A percentile compares a stretch with the other conserved stretches of the same genome.
These are phyloP conservation scores for Leptographium wingfieldii DNA, from an alignment of 2,329 filamentous ascomycete genomes.

Conservation along the genomic window DNA sequence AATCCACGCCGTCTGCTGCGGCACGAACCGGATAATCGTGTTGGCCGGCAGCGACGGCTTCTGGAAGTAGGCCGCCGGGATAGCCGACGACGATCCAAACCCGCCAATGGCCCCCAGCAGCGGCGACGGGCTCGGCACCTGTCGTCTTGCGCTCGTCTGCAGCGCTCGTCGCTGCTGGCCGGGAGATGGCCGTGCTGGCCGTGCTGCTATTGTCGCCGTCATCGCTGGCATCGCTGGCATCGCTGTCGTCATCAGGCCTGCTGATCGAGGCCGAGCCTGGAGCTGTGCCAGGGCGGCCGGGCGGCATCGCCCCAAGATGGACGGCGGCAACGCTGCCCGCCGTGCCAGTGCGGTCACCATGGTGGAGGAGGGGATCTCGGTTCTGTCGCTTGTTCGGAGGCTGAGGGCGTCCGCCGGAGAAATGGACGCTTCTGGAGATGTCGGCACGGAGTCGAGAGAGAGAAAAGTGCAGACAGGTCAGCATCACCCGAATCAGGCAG, in stretches of 20 bases:
- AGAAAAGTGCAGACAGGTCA: not conserved
- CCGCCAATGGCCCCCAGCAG: constrained; percentile 19
- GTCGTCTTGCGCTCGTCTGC: constrained; percentile 14
- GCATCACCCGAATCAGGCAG: not conserved
- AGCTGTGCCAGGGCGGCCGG: constrained; percentile 2
- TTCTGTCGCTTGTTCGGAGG: not conserved
- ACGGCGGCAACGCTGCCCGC: constrained; percentile 6
- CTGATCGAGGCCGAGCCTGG: not conserved
- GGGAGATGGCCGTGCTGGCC: not conserved
- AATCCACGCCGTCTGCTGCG: constrained; percentile 99
- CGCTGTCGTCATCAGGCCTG: not conserved
- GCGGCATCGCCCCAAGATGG: constrained; percentile 11
- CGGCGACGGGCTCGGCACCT: constrained; percentile 11
- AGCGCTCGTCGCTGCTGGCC: constrained; percentile 9
- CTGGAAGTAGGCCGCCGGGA: constrained; percentile 69
- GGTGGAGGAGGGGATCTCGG: not conserved
- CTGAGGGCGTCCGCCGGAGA: not conserved
- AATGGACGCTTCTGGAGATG: no score
- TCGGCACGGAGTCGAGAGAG: not conserved
- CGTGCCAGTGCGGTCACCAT: not conserved
- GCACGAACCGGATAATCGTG: constrained; percentile 89
- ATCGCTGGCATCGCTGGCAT: not conserved
- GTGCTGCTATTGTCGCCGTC: not conserved
- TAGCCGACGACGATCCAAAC: constrained; percentile 6
- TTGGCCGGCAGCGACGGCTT: constrained; percentile 69